A percentile compares a stretch with the other conserved stretches of the same genome.
Conservation (phyloP, 805 yeast genomes). For the Yarrowia porcina region DNA sequence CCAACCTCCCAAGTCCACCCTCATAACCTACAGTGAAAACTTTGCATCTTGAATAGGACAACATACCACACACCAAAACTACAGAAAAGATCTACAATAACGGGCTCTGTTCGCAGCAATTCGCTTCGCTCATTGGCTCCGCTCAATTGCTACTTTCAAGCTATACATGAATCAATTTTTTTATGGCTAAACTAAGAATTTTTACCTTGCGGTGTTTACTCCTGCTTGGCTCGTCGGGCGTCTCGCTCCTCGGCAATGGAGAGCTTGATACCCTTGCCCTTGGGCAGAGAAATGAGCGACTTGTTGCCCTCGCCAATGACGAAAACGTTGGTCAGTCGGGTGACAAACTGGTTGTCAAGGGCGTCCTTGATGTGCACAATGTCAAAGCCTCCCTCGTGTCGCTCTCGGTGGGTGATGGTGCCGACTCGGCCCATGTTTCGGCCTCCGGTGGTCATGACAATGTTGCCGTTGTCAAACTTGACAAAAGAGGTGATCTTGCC, state of each 20-base stretch:
- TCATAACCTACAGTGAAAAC: no score
- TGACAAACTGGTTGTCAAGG: constrained; percentile 90
- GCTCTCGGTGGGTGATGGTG: constrained; percentile 92
- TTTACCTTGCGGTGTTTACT: neutral
- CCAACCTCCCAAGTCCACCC: no score
- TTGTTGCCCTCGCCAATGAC: constrained; percentile 93
- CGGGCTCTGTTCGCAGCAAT: no score
- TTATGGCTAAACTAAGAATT: neutral
- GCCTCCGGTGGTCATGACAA: constrained; percentile 95
- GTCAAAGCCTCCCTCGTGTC: constrained; percentile 98
- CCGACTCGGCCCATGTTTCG: constrained; percentile 98
- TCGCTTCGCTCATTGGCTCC: neutral
- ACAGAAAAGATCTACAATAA: no score
- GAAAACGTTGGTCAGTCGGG: constrained; percentile 91
- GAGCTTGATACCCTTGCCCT: constrained; percentile 98
- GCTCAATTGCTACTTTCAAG: neutral
- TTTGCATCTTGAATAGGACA: no score
- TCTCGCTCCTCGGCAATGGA: constrained; percentile 97
- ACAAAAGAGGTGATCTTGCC: constrained; percentile 90
- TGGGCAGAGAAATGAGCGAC: constrained; percentile 92
- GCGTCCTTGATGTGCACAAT: constrained; percentile 95
- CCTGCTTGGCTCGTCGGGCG: constrained; percentile 63
- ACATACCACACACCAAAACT: no score
- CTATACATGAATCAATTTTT: constrained; percentile 5
- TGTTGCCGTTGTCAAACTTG: constrained; percentile 88